phyloP scores from a whole-genome alignment of 1,284 basidiomycete genomes.

The Chalciporus sp. region DNA sequence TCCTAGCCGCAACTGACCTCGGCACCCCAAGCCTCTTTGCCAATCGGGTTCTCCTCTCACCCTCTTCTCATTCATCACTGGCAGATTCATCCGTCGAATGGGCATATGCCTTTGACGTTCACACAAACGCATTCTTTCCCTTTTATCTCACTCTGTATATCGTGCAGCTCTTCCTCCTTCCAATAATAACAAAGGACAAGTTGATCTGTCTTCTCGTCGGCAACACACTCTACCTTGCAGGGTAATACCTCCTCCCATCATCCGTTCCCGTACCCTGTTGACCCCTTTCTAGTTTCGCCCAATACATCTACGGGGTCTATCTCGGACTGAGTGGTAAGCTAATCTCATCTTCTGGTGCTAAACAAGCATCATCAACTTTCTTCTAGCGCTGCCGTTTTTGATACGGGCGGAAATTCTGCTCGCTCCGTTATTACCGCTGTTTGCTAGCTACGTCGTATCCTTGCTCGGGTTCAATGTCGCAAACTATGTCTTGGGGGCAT shows the following conservation, averaged over 20 bases:
- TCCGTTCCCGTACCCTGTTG: constrained; percentile 1
- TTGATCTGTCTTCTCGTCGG: constrained; percentile 94
- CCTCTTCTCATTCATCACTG: constrained; percentile 71
- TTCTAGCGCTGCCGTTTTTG: constrained; percentile 84
- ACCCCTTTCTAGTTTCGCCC: constrained; percentile 59
- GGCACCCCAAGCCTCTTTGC: constrained; percentile 60
- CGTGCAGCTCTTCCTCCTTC: constrained; percentile 81
- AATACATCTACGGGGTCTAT: constrained; percentile 91
- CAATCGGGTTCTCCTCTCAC: constrained; percentile 71
- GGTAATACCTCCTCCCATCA: constrained; percentile 47
- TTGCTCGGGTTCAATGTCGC: constrained; percentile 90
- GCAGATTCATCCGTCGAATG: constrained; percentile 82
- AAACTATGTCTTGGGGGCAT: constrained; percentile 71
- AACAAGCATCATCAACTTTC: constrained; percentile 4
- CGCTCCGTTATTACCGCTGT: constrained; percentile 82
- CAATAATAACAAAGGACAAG: constrained; percentile 79
- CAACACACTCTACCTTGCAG: constrained; percentile 88
- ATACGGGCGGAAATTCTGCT: constrained; percentile 85
- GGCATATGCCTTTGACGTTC: constrained; percentile 94
- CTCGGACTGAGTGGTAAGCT: constrained; percentile 78
- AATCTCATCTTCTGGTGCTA: constrained; percentile 11
- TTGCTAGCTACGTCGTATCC: constrained; percentile 83
- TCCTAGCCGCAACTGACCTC: background rate
- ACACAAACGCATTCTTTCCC: constrained; percentile 94
- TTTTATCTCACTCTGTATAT: constrained; percentile 87